Evolutionary conservation across 1,139 yeast genomes (phyloP).

Genomic region (Wickerhamomyces sp.): DNA sequence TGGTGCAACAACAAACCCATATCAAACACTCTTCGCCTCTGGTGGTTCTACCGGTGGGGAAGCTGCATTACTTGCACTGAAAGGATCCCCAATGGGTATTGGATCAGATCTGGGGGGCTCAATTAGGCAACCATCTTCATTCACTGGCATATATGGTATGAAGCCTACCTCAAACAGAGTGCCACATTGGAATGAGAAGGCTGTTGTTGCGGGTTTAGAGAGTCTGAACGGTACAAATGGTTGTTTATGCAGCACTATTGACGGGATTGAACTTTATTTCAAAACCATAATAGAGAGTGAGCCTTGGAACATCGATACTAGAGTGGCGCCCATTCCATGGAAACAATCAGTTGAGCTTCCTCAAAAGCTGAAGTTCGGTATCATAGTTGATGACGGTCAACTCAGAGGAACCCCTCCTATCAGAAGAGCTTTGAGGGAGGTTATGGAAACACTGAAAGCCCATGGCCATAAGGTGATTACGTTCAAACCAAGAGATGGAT

Average conservation of each 20-base stretch:
- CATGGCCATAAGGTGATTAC: conserved; percentile 43
- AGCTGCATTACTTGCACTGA: conserved; percentile 48
- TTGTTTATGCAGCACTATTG: conserved; percentile 55
- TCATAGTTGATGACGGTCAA: conserved; percentile 37
- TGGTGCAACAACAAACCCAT: conserved; percentile 46
- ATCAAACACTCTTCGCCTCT: conserved; percentile 37
- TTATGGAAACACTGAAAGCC: conserved; percentile 30
- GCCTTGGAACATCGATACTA: conserved; percentile 54
- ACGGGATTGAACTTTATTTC: conserved; percentile 60
- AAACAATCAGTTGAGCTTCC: conserved; percentile 39
- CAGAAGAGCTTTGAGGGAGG: conserved; percentile 35
- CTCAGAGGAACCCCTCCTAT: conserved; percentile 54
- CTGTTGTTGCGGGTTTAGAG: conserved; percentile 56
- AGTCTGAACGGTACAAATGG: conserved; percentile 52
- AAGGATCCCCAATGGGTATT: conserved; percentile 48
- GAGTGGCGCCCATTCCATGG: conserved; percentile 49
- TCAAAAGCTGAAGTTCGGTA: conserved; percentile 34
- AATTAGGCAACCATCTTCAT: conserved; percentile 52
- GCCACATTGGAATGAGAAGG: conserved; percentile 42
- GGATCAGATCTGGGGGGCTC: conserved; percentile 69
- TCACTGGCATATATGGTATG: conserved; percentile 50
- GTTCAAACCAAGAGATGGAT: conserved; percentile 33
- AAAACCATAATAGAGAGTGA: conserved; percentile 43
- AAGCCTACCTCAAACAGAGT: conserved; percentile 47
- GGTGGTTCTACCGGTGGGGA: conserved; percentile 68